Conservation (phyloP, 148 eudicot genomes). For the Pouteria glomerata region DNA sequence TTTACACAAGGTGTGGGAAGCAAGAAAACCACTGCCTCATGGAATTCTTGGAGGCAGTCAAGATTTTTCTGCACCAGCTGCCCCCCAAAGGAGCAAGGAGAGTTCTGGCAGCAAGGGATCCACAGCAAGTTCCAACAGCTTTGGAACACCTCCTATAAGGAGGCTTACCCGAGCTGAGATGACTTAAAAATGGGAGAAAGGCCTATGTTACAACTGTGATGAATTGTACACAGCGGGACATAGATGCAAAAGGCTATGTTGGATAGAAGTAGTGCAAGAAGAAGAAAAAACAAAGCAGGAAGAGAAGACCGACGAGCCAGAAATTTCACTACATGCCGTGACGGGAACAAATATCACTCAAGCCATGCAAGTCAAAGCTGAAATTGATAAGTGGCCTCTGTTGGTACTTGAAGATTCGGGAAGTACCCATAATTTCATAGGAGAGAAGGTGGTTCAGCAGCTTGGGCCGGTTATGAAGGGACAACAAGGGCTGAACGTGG, state of each 20-base stretch:
- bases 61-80: too few relatives aligned
- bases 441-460: not conserved
- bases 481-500: not conserved
- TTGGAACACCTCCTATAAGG: too few relatives aligned
- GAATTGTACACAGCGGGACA: not conserved
- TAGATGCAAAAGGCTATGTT: not conserved
- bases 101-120: too few relatives aligned
- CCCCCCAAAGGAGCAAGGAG: too few relatives aligned
- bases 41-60: too few relatives aligned
- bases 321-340: not conserved
- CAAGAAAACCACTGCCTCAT: too few relatives aligned
- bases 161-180: too few relatives aligned
- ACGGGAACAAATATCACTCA: not conserved
- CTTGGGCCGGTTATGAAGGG: not conserved
- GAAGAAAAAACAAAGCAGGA: not conserved
- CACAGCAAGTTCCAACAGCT: too few relatives aligned
- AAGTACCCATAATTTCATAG: not conserved
- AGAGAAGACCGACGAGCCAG: not conserved
- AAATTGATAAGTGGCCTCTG: not conserved
- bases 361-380: not conserved
- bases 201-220: not conserved
- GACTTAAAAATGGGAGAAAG: not conserved
- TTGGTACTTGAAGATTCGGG: not conserved
- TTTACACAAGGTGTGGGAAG: too few relatives aligned
- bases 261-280: not conserved